Conservation (phyloP, 257 asterid species). For the Scutellaria baicalensis region DNA sequence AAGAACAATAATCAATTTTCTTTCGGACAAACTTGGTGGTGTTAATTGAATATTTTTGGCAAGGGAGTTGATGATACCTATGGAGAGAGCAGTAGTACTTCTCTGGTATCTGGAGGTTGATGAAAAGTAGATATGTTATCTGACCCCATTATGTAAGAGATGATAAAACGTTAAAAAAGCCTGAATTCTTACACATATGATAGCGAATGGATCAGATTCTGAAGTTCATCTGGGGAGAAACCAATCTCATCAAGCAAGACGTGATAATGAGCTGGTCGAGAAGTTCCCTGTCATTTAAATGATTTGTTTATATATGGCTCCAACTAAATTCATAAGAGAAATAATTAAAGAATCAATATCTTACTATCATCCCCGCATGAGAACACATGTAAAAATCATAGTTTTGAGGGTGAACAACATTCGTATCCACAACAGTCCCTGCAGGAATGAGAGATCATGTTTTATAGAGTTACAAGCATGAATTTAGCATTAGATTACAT, state of each 20-base stretch:
- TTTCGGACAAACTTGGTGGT: background rate
- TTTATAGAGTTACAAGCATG: background rate
- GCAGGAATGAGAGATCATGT: slow-evolving; percentile 20
- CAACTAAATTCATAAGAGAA: background rate
- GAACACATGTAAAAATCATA: slow-evolving; percentile 89
- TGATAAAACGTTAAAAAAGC: background rate
- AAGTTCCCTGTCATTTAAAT: slow-evolving; percentile 62
- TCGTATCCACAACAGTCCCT: slow-evolving; percentile 85
- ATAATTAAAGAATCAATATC: slow-evolving; percentile 14
- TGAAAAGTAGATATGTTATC: background rate
- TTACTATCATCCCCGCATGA: slow-evolving; percentile 79
- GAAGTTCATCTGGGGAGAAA: slow-evolving; percentile 82
- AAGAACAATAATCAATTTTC: background rate
- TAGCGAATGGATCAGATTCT: slow-evolving; percentile 71
- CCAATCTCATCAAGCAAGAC: slow-evolving; percentile 88
- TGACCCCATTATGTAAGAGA: background rate
- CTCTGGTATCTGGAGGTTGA: slow-evolving; percentile 66
- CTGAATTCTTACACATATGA: slow-evolving; percentile 73
- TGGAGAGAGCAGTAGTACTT: slow-evolving; percentile 71
- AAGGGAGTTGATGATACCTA: slow-evolving; percentile 42
- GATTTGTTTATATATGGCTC: background rate
- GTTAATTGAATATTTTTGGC: background rate
- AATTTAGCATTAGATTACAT: background rate
- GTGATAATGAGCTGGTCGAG: slow-evolving; percentile 88
- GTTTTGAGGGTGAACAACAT: slow-evolving; percentile 68